phyloP scores from a whole-genome alignment of 148 eudicot species.

The Diospyros lotus region DNA sequence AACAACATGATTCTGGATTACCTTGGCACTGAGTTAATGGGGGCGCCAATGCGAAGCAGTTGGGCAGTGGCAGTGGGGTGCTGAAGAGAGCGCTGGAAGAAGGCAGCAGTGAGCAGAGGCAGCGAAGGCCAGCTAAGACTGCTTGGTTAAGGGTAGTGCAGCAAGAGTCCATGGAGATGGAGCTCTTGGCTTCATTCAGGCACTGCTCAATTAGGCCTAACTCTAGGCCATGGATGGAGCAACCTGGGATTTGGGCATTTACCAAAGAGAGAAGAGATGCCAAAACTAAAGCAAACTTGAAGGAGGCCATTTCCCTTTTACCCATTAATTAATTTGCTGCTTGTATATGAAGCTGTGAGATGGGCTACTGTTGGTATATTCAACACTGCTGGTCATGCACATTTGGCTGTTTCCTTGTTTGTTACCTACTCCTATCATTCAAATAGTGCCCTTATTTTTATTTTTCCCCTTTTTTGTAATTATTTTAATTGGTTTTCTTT shows the following conservation, averaged over 20 bases:
- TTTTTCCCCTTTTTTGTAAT: no score
- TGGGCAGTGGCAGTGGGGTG: conserved; percentile 10
- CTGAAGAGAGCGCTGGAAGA: conserved; percentile 1
- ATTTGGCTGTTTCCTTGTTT: conserved; percentile 11
- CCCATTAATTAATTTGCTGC: not conserved
- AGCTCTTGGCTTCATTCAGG: not conserved
- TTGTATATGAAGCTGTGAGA: not conserved
- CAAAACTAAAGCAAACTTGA: conserved; percentile 2
- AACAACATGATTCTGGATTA: not conserved
- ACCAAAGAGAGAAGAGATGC: not conserved
- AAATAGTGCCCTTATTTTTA: not conserved
- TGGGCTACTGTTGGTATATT: not conserved
- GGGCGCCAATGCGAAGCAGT: conserved; percentile 24
- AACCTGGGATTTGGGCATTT: conserved; percentile 17
- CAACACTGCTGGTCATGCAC: not conserved
- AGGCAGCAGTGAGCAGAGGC: conserved; percentile 21
- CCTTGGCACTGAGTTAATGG: conserved; percentile 28
- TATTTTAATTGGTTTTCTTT: no score
- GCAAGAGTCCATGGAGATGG: conserved; percentile 15
- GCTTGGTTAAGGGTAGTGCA: conserved; percentile 25
- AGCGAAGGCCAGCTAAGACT: conserved; percentile 16
- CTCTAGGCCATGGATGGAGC: conserved; percentile 19
- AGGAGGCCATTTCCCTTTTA: not conserved
- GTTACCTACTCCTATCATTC: conserved; percentile 22
- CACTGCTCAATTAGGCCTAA: conserved; percentile 10